Evolutionary conservation across 129 eudicot species (phyloP), one percentile per base, ranked within the genome.

Genomic region (Tagetes erecta): DNA sequence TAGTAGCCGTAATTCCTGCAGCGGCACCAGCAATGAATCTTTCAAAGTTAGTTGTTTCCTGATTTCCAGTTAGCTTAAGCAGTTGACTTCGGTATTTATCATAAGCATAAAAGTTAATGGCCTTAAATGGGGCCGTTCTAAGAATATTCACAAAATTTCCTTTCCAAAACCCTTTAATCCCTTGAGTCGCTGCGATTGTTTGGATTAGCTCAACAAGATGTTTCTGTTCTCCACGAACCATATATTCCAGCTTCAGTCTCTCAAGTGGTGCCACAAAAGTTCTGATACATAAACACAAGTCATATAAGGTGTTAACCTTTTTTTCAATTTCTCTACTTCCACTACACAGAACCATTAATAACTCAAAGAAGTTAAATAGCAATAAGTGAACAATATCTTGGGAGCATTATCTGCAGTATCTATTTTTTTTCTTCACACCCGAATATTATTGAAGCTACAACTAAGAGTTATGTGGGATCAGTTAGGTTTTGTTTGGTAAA

Each of bases 111-210:
- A 91, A 95, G 45, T 91, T 95, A 82, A 95, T 84, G 70, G 99
- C 85, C 86, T 95, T 95, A 70, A 95, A 95, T 8, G 99, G 99
- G 20, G 99, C 99, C 27, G 97, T 91, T 37, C 97, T 87, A 46
- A 95, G 92, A 68, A 95, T 91, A 79, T 95, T 95, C 62, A 95
- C 97, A 82, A 95, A 95, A 78, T 95, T 95, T 42, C 99, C 99
- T 88, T 87, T 95, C 99, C 99, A 95, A 71, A 95, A 88, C 65
- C 96, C 98, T 77, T 76, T 81, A 55, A 93, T 78, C 60, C 98
- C 98, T 88, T 93, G 88, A 65, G 89, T 70, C 38, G 86, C 86
- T 62, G 98, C 90, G 50, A 93, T 90, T 40, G 89, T 55, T 75
- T 84, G 84, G 70, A 90, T 81, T 8, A 93, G 92, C 36, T 90